Base-by-base conservation (phyloP, 106 monocot genomes). In the Phalaenopsis aphrodite region DNA sequence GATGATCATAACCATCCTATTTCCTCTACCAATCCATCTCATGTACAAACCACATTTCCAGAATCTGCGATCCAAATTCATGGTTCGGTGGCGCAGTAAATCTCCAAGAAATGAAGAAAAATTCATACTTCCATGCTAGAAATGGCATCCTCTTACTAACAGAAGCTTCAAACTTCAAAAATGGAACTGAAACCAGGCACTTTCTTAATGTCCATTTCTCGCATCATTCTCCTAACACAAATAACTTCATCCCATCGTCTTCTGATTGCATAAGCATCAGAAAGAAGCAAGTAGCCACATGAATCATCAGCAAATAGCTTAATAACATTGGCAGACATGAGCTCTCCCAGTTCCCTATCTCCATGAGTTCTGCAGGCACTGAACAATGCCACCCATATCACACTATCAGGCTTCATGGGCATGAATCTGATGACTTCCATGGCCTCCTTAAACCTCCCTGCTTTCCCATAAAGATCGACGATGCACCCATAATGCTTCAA, bases 401-500 rank as follows among this genome's bases (percentile, higher is more conserved):
- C 65, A 5, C 23, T 57, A 77, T 88, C 88, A 16, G 88, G 85
- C 55, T 80, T 45, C 78, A 88, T 56, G 0, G 80, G 85, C 88
- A 88, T 88, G 10, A 58, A 1, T 18, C 55, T 65, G 3, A 85
- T 65, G 65, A 88, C 7, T 9, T 45, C 56, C 57, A 83, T 43
- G 7, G 85, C 88, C 74, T 85, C 88, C 45, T 41, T 3, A 2
- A 88, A 7, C 19, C 39, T 42, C 14, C 88, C 88, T 9, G 88
- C 79, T 36, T 83, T 57, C 1, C 77, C 85, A 21, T 77, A 85
- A 47, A 88, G 88, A 75, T 88, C 88, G 15, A 85, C 77, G 43
- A 88, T 71, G 73, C 85, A 85, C 7, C 82, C 88, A 56, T 82
- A 88, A 73, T 88, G 88, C 68, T 88, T 82, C 21, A 88, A 21